Evolutionary conservation across 345 rosid species (phyloP).

Genomic region (Eutrema japonicum): DNA sequence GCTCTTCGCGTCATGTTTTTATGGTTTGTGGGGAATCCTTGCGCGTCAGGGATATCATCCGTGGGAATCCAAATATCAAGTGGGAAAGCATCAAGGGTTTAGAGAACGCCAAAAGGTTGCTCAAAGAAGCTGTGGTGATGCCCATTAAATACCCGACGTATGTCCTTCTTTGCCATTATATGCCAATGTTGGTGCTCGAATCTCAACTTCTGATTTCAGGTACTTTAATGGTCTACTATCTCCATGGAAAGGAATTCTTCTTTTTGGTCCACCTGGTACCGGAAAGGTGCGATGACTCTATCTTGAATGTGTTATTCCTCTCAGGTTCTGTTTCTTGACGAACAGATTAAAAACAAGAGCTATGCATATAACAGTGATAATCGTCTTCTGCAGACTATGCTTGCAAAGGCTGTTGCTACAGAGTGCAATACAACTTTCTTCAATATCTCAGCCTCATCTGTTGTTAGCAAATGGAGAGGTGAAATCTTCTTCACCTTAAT

Average conservation of each 20-base stretch:
- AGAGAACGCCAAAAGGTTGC: conserved; percentile 82
- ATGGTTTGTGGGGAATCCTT: neutral
- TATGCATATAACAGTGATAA: conserved; percentile 7
- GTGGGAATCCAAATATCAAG: conserved; percentile 87
- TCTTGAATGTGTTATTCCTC: neutral
- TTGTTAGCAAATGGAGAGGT: conserved; percentile 97
- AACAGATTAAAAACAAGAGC: neutral
- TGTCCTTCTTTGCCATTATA: conserved; percentile 32
- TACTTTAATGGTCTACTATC: conserved; percentile 93
- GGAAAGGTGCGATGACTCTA: conserved; percentile 71
- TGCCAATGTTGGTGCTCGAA: conserved; percentile 23
- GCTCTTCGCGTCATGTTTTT: neutral
- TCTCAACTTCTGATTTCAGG: conserved; percentile 45
- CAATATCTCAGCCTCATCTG: conserved; percentile 97
- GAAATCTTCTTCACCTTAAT: neutral
- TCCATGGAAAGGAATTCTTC: conserved; percentile 99
- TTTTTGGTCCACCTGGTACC: conserved; percentile 98
- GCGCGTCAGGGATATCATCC: conserved; percentile 81
- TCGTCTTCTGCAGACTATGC: conserved; percentile 74
- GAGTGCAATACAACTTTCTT: conserved; percentile 98
- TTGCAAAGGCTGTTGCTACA: conserved; percentile 99
- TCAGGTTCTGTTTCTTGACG: neutral
- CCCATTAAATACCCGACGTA: conserved; percentile 98
- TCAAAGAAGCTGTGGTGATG: conserved; percentile 99
- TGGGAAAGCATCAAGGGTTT: conserved; percentile 97